Evolutionary conservation across 306 rosid genomes (phyloP).

Genomic region (Acacia crassicarpa): DNA sequence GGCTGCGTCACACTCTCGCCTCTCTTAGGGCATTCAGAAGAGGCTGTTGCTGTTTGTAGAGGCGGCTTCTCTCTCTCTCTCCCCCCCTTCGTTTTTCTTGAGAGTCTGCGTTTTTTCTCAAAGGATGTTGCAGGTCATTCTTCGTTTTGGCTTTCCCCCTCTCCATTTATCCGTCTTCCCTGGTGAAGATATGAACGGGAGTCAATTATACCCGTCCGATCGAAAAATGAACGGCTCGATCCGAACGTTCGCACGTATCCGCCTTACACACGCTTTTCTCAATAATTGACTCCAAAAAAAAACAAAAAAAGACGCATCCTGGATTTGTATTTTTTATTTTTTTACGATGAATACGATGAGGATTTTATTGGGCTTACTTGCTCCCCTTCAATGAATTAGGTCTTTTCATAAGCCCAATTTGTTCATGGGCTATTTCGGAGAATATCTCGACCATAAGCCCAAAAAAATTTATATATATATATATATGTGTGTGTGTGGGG

Average conservation of each 20-base stretch:
- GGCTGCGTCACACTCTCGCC: background rate
- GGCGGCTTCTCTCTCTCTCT: background rate
- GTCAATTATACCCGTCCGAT: conserved; percentile 42
- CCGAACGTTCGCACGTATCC: background rate
- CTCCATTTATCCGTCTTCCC: conserved; percentile 39
- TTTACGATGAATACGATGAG: background rate
- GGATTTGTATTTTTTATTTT: conserved; percentile 3
- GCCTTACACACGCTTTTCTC: conserved; percentile 10
- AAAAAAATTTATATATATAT: too few species aligned
- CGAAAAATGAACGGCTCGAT: conserved; percentile 28
- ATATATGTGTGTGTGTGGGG: too few species aligned
- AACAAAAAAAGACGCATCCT: background rate
- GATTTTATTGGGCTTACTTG: conserved; percentile 8
- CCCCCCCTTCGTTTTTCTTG: background rate
- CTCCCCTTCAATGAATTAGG: background rate
- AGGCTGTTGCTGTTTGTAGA: background rate
- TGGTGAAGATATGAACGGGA: conserved; percentile 20
- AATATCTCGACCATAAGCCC: too few species aligned
- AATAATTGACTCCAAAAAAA: conserved; percentile 22
- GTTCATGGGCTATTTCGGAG: background rate
- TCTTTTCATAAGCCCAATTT: background rate
- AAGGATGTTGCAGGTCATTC: conserved; percentile 28
- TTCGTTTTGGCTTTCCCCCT: background rate
- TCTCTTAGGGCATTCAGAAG: background rate
- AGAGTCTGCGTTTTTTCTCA: conserved; percentile 4